Evolutionary conservation across 2,329 filamentous ascomycete species (phyloP).

Genomic region (Aspergillus niger): DNA sequence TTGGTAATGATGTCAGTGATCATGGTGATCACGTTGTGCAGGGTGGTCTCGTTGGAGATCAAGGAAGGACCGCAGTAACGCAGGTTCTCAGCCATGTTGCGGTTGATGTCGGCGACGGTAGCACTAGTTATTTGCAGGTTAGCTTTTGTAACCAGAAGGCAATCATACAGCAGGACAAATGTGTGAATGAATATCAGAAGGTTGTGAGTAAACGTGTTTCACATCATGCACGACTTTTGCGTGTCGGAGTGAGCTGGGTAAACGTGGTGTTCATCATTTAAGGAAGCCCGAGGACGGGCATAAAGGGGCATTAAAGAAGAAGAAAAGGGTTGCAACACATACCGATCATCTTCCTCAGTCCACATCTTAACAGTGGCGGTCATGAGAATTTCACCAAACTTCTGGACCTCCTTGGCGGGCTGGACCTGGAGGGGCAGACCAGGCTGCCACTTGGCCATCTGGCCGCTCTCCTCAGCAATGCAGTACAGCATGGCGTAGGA

Average conservation of each 20-base stretch:
- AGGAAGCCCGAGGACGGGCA: neutral
- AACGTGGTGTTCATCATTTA: slow-evolving; percentile 82
- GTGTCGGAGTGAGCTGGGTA: slow-evolving; percentile 99
- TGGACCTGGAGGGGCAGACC: slow-evolving; percentile 80
- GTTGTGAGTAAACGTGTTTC: slow-evolving; percentile 67
- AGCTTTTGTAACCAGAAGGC: slow-evolving; percentile 38
- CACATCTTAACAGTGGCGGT: slow-evolving; percentile 81
- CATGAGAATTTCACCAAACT: slow-evolving; percentile 83
- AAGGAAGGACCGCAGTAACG: slow-evolving; percentile 89
- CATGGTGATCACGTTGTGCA: slow-evolving; percentile 75
- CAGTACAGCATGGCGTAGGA: slow-evolving; percentile 89
- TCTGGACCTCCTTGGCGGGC: slow-evolving; percentile 76
- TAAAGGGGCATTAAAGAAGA: slow-evolving; percentile 18
- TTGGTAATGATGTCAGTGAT: slow-evolving; percentile 81
- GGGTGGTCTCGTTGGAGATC: slow-evolving; percentile 69
- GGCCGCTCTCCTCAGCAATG: slow-evolving; percentile 76
- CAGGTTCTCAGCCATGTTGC: slow-evolving; percentile 84
- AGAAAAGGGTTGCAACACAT: slow-evolving; percentile 53
- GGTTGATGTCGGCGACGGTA: slow-evolving; percentile 92
- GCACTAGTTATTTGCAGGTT: slow-evolving; percentile 59
- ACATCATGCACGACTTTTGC: slow-evolving; percentile 77
- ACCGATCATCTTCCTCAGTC: slow-evolving; percentile 91
- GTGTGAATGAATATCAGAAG: slow-evolving; percentile 33
- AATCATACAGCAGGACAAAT: slow-evolving; percentile 21
- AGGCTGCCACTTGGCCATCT: slow-evolving; percentile 80